Evolutionary conservation across 116 monocot species (phyloP).

Genomic region (Dioscorea cayenensis): DNA sequence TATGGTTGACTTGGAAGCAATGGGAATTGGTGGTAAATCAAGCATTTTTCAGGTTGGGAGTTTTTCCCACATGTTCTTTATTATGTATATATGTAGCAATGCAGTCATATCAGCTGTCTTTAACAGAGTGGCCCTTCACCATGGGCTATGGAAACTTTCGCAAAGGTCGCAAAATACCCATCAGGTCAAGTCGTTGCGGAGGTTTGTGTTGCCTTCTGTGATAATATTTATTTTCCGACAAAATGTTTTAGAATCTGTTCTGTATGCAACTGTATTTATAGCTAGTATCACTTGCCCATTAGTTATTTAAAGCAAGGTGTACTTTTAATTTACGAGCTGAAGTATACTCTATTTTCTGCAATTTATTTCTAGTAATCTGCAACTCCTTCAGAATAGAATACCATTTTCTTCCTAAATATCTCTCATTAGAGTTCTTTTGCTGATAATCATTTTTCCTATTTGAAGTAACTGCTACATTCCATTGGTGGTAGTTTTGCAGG

Average conservation of each 20-base stretch:
- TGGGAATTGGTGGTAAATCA: conserved; percentile 91
- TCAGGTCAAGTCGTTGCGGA: conserved; percentile 73
- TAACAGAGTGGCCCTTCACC: conserved; percentile 45
- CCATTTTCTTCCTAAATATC: background rate
- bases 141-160: conserved; percentile 73
- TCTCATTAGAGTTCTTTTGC: background rate
- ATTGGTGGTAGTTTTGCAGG: conserved; percentile 43
- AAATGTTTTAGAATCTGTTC: too few relatives aligned
- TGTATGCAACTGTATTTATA: too few relatives aligned
- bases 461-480: conserved; percentile 1
- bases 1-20: conserved; percentile 83
- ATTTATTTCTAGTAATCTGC: background rate
- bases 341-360: background rate
- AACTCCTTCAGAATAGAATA: background rate
- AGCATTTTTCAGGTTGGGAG: conserved; percentile 69
- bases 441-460: background rate
- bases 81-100: background rate
- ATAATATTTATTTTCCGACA: background rate
- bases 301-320: too few relatives aligned
- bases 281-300: too few relatives aligned
- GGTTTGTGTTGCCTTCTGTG: conserved; percentile 34
- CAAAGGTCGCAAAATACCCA: conserved; percentile 74
- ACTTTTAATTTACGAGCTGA: background rate
- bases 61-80: background rate
- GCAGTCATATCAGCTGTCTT: background rate